These are phyloP conservation scores for Didymella sp. DNA, from an alignment of 2,329 filamentous ascomycete genomes.

Conservation along the genomic window DNA sequence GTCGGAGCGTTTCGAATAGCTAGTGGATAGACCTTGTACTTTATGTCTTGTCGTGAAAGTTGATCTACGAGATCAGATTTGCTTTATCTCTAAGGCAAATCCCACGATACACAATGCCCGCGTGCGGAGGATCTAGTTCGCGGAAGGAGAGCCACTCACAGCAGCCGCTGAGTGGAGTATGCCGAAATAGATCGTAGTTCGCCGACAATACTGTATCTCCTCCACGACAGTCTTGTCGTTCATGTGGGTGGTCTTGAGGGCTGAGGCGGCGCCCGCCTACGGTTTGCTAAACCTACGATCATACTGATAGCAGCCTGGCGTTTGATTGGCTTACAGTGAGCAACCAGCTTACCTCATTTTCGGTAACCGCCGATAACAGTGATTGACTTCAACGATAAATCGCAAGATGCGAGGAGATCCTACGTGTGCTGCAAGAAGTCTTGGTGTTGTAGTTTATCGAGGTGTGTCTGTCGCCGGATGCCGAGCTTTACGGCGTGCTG, in stretches of 20 bases:
- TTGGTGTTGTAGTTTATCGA: conserved; percentile 35
- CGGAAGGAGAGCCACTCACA: conserved; percentile 25
- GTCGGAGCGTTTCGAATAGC: not conserved
- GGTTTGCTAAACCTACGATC: conserved; percentile 40
- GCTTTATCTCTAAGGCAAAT: conserved; percentile 38
- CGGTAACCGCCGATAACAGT: conserved; percentile 43
- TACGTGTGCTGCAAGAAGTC: conserved; percentile 22
- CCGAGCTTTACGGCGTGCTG: conserved; percentile 29
- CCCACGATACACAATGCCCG: conserved; percentile 40
- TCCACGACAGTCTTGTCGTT: conserved; percentile 33
- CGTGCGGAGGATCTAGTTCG: conserved; percentile 27
- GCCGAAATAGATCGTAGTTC: conserved; percentile 40
- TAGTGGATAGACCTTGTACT: not conserved
- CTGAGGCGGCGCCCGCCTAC: conserved; percentile 28
- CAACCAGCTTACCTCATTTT: conserved; percentile 29
- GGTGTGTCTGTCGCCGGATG: conserved; percentile 34
- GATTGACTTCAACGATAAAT: conserved; percentile 8
- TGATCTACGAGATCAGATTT: conserved; percentile 10
- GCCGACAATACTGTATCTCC: conserved; percentile 32
- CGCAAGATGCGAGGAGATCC: conserved; percentile 27
- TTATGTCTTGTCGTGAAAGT: conserved; percentile 17
- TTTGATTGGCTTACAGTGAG: conserved; percentile 35
- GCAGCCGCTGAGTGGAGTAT: conserved; percentile 36
- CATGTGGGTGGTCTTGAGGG: conserved; percentile 25
- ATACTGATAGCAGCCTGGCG: conserved; percentile 33